Evolutionary conservation across 2,329 filamentous ascomycete genomes (phyloP).

Genomic region (Emergomyces orientalis): DNA sequence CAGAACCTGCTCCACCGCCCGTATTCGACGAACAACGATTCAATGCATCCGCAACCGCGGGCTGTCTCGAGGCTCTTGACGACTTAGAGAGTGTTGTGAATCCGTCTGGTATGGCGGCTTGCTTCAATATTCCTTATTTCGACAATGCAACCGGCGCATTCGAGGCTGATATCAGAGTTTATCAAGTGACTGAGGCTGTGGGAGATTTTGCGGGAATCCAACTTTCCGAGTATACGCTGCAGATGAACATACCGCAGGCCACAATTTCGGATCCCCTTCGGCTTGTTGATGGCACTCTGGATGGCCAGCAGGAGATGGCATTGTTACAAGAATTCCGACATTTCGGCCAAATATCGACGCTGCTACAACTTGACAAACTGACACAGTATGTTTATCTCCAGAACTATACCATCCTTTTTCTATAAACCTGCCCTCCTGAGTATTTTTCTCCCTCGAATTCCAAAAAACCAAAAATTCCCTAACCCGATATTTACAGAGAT

Average conservation of each 20-base stretch:
- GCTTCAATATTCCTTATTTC: slow-evolving; percentile 70
- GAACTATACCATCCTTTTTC: not conserved
- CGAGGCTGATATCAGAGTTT: slow-evolving; percentile 67
- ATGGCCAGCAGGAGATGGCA: slow-evolving; percentile 7
- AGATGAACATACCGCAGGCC: slow-evolving; percentile 21
- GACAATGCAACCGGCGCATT: slow-evolving; percentile 58
- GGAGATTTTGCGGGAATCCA: slow-evolving; percentile 38
- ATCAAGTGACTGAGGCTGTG: slow-evolving; percentile 54
- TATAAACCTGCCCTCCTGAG: not conserved
- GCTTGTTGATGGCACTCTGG: slow-evolving; percentile 10
- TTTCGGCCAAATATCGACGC: slow-evolving; percentile 24
- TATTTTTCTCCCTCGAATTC: not conserved
- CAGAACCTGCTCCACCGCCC: slow-evolving; percentile 30
- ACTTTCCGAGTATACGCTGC: slow-evolving; percentile 23
- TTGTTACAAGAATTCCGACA: slow-evolving; percentile 28
- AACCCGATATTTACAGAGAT: slow-evolving; percentile 11
- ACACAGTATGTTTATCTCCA: slow-evolving; percentile 18
- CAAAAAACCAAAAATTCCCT: not conserved
- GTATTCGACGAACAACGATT: slow-evolving; percentile 29
- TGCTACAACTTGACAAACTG: slow-evolving; percentile 22
- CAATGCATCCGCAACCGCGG: slow-evolving; percentile 40
- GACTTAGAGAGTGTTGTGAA: slow-evolving; percentile 52
- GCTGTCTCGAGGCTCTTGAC: slow-evolving; percentile 51
- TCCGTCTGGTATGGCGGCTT: slow-evolving; percentile 66
- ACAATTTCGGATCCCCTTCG: slow-evolving; percentile 17